Percentiles rank a stretch among this genome's conserved stretches.
Conservation (phyloP, 2,329 filamentous ascomycete species). For the Sporothrix schenckii region DNA sequence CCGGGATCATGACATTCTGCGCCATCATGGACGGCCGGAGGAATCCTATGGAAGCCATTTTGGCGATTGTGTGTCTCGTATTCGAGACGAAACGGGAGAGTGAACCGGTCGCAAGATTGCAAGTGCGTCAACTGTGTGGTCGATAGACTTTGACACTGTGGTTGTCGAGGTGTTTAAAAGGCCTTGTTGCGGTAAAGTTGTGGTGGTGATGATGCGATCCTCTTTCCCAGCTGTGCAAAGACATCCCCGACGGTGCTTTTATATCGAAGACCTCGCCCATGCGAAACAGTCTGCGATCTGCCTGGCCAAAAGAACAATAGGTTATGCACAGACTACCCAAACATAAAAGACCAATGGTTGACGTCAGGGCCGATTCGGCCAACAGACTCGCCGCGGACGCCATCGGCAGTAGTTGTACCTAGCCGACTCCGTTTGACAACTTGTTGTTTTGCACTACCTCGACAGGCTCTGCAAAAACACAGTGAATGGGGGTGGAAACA, state of each 20-base stretch:
- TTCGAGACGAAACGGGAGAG: background rate
- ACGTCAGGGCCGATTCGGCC: conserved; percentile 18
- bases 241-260: background rate
- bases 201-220: background rate
- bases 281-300: background rate
- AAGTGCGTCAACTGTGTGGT: too few relatives aligned
- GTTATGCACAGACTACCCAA: background rate
- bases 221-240: background rate
- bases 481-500: background rate
- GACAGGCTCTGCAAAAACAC: too few relatives aligned
- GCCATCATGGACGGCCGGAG: conserved; percentile 30
- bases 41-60: conserved; percentile 26
- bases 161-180: too few relatives aligned
- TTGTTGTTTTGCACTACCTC: background rate
- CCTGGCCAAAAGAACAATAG: background rate
- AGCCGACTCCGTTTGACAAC: conserved; percentile 20
- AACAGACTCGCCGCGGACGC: conserved; percentile 5
- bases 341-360: background rate
- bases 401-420: background rate
- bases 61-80: background rate
- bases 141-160: too few relatives aligned
- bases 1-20: conserved; percentile 39
- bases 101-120: background rate
- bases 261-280: background rate
- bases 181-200: background rate